These are phyloP conservation scores for Ascochyta viciae-villosae DNA, from an alignment of 2,329 filamentous ascomycete species.

Conservation along the genomic window DNA sequence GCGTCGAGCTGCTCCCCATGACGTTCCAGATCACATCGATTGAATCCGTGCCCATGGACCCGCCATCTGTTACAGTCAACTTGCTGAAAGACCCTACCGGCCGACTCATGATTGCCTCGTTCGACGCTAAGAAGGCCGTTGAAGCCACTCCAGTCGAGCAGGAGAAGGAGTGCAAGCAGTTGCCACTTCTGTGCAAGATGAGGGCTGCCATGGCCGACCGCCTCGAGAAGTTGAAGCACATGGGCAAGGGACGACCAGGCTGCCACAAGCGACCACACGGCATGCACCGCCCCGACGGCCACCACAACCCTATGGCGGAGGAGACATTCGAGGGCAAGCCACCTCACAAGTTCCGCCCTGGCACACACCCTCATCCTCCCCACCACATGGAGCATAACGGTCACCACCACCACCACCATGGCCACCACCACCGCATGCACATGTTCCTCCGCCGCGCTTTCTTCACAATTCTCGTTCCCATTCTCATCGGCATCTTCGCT, in stretches of 20 bases:
- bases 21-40: conserved; percentile 46
- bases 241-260: conserved; percentile 36
- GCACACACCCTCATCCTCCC: conserved; percentile 31
- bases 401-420: conserved; percentile 25
- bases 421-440: conserved; percentile 32
- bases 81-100: conserved; percentile 47
- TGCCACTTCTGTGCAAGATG: conserved; percentile 53
- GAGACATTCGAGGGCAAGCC: conserved; percentile 41
- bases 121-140: conserved; percentile 33
- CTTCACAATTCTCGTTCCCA: conserved; percentile 70
- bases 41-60: conserved; percentile 39
- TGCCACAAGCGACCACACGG: conserved; percentile 44
- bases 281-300: conserved; percentile 33
- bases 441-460: conserved; percentile 59
- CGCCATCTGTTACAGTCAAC: conserved; percentile 46
- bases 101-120: conserved; percentile 48
- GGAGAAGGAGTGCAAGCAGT: conserved; percentile 46
- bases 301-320: conserved; percentile 41
- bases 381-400: conserved; percentile 30
- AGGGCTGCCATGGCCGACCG: conserved; percentile 46
- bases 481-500: conserved; percentile 72
- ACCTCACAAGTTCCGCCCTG: conserved; percentile 42
- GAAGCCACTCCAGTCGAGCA: conserved; percentile 28
- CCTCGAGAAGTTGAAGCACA: conserved; percentile 44
- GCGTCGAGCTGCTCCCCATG: conserved; percentile 50